Evolutionary conservation across 108 stramenopile genomes (phyloP).

Genomic region (Fragilariopsis cylindrus): DNA sequence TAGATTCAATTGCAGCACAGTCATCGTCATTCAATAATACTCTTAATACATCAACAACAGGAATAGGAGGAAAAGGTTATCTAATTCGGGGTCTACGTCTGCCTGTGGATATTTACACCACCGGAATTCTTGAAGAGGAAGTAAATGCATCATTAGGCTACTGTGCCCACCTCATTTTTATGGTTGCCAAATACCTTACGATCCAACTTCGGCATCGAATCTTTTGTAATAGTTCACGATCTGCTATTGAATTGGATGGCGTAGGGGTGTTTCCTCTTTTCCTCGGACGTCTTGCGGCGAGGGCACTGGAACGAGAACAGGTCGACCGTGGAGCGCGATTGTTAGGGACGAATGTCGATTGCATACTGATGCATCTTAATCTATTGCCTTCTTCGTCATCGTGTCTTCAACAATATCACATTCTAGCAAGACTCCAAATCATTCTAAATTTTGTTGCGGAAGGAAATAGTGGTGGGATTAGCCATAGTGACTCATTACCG

Average conservation of each 20-base stretch:
- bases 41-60: neutral
- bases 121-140: conserved; percentile 71
- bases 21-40: neutral
- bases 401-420: conserved; percentile 26
- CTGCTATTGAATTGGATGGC: conserved; percentile 45
- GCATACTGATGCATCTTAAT: conserved; percentile 46
- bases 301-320: conserved; percentile 73
- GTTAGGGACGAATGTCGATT: conserved; percentile 78
- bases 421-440: conserved; percentile 25
- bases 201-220: conserved; percentile 76
- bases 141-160: conserved; percentile 83
- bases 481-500: too few species aligned
- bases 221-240: conserved; percentile 86
- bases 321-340: conserved; percentile 69
- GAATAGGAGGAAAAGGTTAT: conserved; percentile 12
- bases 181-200: conserved; percentile 80
- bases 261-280: conserved; percentile 69
- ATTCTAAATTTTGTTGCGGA: conserved; percentile 15
- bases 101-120: conserved; percentile 64
- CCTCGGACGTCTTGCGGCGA: conserved; percentile 47
- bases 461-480: conserved; percentile 6
- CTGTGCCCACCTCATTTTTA: conserved; percentile 67
- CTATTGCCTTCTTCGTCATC: conserved; percentile 15
- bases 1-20: conserved; percentile 5
- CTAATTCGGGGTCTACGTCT: conserved; percentile 46